Conservation (phyloP, 805 yeast genomes). For the Metschnikowia chrysomelidarum region DNA sequence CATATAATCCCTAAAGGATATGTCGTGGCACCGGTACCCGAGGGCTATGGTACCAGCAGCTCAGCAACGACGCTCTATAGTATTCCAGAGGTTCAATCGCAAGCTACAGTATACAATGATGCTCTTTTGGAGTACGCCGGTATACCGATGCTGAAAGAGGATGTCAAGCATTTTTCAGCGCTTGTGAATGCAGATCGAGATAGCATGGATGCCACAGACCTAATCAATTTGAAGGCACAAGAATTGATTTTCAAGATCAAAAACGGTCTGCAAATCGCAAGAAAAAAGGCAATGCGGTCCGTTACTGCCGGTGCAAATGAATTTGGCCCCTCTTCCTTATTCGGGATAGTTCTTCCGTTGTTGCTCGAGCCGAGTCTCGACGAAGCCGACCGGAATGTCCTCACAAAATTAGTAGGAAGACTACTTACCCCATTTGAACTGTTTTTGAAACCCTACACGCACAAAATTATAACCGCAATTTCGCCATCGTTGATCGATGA, state of each 20-base stretch:
- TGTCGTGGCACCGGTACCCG: slow-evolving; percentile 43
- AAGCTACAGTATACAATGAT: slow-evolving; percentile 23
- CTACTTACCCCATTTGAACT: slow-evolving; percentile 65
- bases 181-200: slow-evolving; percentile 33
- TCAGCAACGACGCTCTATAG: slow-evolving; percentile 39
- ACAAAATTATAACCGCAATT: slow-evolving; percentile 66
- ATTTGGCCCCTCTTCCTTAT: slow-evolving; percentile 68
- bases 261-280: slow-evolving; percentile 67
- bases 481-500: slow-evolving; percentile 81
- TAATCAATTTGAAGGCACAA: slow-evolving; percentile 59
- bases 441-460: slow-evolving; percentile 67
- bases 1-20: slow-evolving; percentile 54
- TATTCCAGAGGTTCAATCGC: slow-evolving; percentile 46
- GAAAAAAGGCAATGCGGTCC: slow-evolving; percentile 69
- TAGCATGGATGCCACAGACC: slow-evolving; percentile 36
- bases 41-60: slow-evolving; percentile 27
- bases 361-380: slow-evolving; percentile 68
- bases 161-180: slow-evolving; percentile 67
- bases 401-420: slow-evolving; percentile 74
- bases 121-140: slow-evolving; percentile 18
- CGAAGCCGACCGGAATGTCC: slow-evolving; percentile 78
- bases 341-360: slow-evolving; percentile 72
- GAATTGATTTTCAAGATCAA: slow-evolving; percentile 65
- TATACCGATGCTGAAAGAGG: slow-evolving; percentile 52
- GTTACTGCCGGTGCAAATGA: slow-evolving; percentile 60